Evolutionary conservation across 257 asterid species (phyloP).

Genomic region (Penstemon barbatus): DNA sequence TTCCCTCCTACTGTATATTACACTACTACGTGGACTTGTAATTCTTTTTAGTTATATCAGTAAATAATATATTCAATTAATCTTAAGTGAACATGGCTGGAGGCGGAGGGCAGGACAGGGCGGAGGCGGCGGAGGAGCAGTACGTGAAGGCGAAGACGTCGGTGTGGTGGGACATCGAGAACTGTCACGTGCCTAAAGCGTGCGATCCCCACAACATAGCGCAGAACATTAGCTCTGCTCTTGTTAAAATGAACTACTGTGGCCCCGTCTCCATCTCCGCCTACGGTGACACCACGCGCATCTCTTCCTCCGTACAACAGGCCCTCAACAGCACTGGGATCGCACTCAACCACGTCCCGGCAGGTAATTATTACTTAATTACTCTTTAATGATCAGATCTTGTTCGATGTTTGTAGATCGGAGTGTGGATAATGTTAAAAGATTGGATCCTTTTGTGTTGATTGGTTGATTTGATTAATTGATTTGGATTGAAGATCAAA

Average conservation of each 20-base stretch:
- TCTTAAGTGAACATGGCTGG: conserved; percentile 10
- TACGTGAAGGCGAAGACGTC: conserved; percentile 60
- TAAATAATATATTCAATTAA: neutral
- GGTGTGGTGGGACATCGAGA: conserved; percentile 90
- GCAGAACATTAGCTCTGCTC: conserved; percentile 64
- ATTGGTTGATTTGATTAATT: neutral
- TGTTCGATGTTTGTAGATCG: neutral
- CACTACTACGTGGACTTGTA: neutral
- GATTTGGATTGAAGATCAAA: neutral
- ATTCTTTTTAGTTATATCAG: no score
- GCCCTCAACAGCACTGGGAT: conserved; percentile 75
- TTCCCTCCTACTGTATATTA: neutral
- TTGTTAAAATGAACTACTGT: conserved; percentile 56
- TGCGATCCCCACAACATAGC: conserved; percentile 64
- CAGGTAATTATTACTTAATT: conserved; percentile 37
- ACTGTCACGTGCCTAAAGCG: conserved; percentile 63
- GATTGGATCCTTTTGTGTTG: neutral
- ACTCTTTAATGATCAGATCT: neutral
- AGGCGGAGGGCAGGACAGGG: conserved; percentile 32
- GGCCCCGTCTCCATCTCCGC: conserved; percentile 68
- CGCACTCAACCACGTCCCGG: conserved; percentile 78
- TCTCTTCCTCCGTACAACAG: conserved; percentile 45
- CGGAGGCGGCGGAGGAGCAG: conserved; percentile 27
- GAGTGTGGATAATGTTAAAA: neutral
- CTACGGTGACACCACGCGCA: conserved; percentile 66